Conservation (phyloP, 768 basidiomycete species). For the Macrolepiota fuliginosa region DNA sequence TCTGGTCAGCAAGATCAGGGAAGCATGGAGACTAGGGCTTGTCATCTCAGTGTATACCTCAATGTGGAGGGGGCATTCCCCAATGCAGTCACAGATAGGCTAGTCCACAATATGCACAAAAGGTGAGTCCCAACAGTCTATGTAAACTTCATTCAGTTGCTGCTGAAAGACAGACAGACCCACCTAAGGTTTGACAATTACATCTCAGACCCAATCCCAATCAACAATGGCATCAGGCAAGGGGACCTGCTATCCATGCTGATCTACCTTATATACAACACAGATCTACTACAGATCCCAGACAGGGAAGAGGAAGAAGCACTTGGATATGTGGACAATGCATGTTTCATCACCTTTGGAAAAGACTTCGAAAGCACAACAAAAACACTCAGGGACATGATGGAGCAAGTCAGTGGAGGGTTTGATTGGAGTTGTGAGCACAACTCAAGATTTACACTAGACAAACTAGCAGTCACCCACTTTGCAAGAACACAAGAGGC, state of each 20-base stretch:
- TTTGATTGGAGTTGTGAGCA: constrained; percentile 25
- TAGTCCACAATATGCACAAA: constrained; percentile 28
- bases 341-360: constrained; percentile 22
- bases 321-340: constrained; percentile 30
- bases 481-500: constrained; percentile 14
- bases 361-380: constrained; percentile 21
- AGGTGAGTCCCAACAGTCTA: constrained; percentile 15
- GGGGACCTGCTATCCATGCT: constrained; percentile 26
- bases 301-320: constrained; percentile 13
- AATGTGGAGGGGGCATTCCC: constrained; percentile 42
- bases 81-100: constrained; percentile 24
- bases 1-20: constrained; percentile 31
- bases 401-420: constrained; percentile 21
- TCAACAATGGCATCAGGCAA: constrained; percentile 25
- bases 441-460: constrained; percentile 28
- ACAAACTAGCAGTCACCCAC: constrained; percentile 21
- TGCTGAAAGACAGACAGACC: constrained; percentile 11
- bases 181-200: constrained; percentile 24
- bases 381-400: constrained; percentile 21
- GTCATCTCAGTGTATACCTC: constrained; percentile 34
- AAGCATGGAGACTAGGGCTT: constrained; percentile 29
- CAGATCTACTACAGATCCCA: constrained; percentile 17
- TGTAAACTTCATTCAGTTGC: constrained; percentile 14
- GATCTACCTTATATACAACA: constrained; percentile 25
- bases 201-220: constrained; percentile 16